Base-by-base conservation (phyloP, 2,329 filamentous ascomycete genomes). In the Epichloe sp. region DNA sequence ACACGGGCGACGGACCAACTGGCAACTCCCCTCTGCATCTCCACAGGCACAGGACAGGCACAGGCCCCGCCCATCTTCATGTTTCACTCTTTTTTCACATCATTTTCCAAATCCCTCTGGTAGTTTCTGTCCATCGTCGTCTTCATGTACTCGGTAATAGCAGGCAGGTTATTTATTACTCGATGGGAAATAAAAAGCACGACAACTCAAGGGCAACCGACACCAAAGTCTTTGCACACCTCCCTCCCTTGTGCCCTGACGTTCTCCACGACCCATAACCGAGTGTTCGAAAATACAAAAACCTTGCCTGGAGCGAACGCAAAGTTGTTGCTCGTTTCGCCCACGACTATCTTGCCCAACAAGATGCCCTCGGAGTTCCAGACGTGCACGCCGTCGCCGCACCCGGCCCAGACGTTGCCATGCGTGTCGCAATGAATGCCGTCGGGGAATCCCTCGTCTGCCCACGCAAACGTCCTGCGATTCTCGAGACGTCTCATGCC, bases 341-440 rank as follows among this genome's bases (percentile, higher is more conserved):
- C 55, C 7, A 54, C 46, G 35, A 48, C 73, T 17, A 83, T 75
- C 64, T 82, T 83, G 1, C 74, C 74, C n/a, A 77, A 67, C 1
- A 76, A 64, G 49, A 67, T 68, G 17, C 73, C 73, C 2, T 64
- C 65, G 0, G 65, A 57, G 49, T 73, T 72, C 68, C 69, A 77
- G 0, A 77, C 69, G 49, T 74, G 68, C 3, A 76, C 66, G 6
- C 73, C 74, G 52, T 76, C 74, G 1, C 70, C 71, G 47, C 68
- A 72, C 8, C 71, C 72, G 4, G 69, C 63, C 56, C 75, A 82
- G 3, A 83, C 70, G 48, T 80, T 77, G 1, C 79, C 79, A 12
- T 72, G 63, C 7, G 68, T 63, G 56, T 80, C 77, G 52, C 70
- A 71, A 53, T 79, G 76, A 42, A 80, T 73, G 65, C 82, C 82